Evolutionary conservation across 2,329 filamentous ascomycete genomes (phyloP).

Genomic region (Juglanconis sp.): DNA sequence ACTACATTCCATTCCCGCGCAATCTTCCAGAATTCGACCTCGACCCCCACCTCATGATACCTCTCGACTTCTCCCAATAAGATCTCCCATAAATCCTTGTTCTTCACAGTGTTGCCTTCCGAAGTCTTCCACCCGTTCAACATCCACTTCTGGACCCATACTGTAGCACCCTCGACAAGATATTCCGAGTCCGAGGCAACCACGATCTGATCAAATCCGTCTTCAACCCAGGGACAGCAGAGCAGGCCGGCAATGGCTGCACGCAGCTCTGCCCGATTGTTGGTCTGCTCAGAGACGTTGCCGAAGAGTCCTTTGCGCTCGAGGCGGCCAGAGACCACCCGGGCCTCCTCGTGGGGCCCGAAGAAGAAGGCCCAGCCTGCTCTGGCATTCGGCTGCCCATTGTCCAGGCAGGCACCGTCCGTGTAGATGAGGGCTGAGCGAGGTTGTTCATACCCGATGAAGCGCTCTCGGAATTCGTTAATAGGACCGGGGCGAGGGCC

Average conservation of each 20-base stretch:
- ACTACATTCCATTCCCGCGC: neutral
- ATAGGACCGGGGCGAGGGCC: too few relatives aligned
- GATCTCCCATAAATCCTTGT: constrained; percentile 50
- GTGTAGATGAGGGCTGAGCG: too few relatives aligned
- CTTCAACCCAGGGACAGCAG: constrained; percentile 38
- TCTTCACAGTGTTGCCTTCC: constrained; percentile 37
- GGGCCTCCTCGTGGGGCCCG: constrained; percentile 18
- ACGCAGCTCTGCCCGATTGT: constrained; percentile 54
- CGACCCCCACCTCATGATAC: neutral
- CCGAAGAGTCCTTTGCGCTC: constrained; percentile 42
- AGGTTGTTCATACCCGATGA: too few relatives aligned
- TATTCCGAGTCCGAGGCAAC: constrained; percentile 55
- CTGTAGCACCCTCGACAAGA: constrained; percentile 42
- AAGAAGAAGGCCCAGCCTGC: constrained; percentile 34
- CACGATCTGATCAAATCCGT: constrained; percentile 40
- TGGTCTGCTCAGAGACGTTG: constrained; percentile 36
- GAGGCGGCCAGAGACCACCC: constrained; percentile 31
- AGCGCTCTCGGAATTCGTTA: too few relatives aligned
- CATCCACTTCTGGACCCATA: constrained; percentile 41
- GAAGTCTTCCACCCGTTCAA: constrained; percentile 41
- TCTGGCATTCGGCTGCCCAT: too few relatives aligned
- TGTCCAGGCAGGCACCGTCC: too few relatives aligned
- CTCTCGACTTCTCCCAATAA: constrained; percentile 26
- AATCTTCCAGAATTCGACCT: neutral
- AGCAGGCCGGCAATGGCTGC: constrained; percentile 49